Evolutionary conservation across 2,329 filamentous ascomycete species (phyloP), one percentile per base, ranked within the genome.

Genomic region (Claviceps monticola): DNA sequence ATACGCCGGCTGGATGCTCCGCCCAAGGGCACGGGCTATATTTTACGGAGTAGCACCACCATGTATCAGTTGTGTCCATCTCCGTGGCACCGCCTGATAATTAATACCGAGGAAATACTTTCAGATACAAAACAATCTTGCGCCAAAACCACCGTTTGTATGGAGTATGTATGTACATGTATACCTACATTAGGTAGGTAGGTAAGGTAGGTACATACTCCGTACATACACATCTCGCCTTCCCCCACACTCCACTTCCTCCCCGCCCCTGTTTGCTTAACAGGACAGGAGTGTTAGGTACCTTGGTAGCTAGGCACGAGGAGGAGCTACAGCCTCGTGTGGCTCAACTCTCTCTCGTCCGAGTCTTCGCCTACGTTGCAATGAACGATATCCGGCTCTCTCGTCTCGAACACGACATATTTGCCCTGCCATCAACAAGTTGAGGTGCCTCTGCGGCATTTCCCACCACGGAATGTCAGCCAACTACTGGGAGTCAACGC

Each of bases 401-500:
- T 36, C 42, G 16, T 43, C 43, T 36, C 19, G n/a, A 19, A 5
- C 13, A 29, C 42, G 26, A 50, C 17, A 29, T 13, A 17, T 46
- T 23, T 19, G 16, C 21, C 11, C 37, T 17, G 2, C n/a, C 19
- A 14, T 41, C 46, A 17, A 26, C 14, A 37, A 11, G 5, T 13
- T n/a, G 16, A 38, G 50, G 51, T 45, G 53, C 49, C 49, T 54
- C 51, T 36, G 52, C 55, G 44, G 53, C 44, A 41, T 46, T 51
- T 49, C 34, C 53, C 51, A 51, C 49, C 54, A 49, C 61, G 17
- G 53, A 50, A 96, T 96, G 91, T 88, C 91, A 37, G 87, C 90
- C 64, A 96, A 91, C 69, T 98, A 91, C 72, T 98, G 90, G 90
- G 85, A 88, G 57, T 97, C 93, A 51, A 93, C 88, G 26, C 93